Evolutionary conservation across 2,329 filamentous ascomycete species (phyloP).

Genomic region (Colletotrichum tabaci): DNA sequence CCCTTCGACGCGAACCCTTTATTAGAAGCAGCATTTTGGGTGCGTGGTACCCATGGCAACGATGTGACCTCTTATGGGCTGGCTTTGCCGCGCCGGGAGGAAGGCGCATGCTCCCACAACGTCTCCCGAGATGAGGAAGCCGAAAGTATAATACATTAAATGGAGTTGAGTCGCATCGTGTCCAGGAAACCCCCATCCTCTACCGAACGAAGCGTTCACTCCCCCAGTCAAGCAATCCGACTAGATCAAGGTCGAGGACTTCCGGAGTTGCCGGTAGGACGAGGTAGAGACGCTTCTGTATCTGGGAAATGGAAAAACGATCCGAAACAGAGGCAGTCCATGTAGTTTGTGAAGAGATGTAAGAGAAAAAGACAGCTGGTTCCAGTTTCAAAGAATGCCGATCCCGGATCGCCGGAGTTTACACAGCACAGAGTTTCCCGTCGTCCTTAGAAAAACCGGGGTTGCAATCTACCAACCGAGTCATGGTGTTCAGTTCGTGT

Average conservation of each 20-base stretch:
- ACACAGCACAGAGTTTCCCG: conserved; percentile 20
- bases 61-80: background rate
- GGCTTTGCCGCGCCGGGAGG: background rate
- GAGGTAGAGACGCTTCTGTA: conserved; percentile 2
- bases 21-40: background rate
- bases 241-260: background rate
- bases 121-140: conserved; percentile 22
- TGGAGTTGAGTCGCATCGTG: background rate
- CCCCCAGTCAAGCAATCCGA: background rate
- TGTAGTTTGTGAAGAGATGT: conserved; percentile 9
- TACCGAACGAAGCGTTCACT: background rate
- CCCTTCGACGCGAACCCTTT: background rate
- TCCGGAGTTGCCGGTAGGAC: background rate
- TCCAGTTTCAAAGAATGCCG: conserved; percentile 19
- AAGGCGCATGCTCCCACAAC: conserved; percentile 1
- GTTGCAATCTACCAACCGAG: conserved; percentile 32
- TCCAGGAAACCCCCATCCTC: background rate
- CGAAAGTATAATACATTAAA: conserved; percentile 28
- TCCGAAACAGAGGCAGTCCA: conserved; percentile 28
- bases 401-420: conserved; percentile 28
- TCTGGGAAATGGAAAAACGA: background rate
- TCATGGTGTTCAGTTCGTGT: conserved; percentile 31
- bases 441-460: conserved; percentile 31
- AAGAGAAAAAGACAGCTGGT: background rate
- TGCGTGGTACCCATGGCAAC: background rate